Evolutionary conservation across 495 filamentous ascomycete species (phyloP), one percentile per base, ranked within the genome.

Genomic region (Immersiella caudata): DNA sequence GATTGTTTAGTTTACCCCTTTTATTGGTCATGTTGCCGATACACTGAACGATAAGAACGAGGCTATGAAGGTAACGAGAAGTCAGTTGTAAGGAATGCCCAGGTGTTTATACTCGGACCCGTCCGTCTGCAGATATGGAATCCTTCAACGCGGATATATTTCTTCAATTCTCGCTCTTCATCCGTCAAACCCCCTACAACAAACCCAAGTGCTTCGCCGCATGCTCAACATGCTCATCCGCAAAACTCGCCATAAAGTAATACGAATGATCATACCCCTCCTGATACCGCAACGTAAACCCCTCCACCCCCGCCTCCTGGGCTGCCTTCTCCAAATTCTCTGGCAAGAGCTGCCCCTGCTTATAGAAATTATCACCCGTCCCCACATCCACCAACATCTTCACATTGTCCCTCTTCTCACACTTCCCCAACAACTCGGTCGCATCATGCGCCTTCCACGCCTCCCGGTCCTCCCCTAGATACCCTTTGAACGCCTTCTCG

Each of bases 231-330:
- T 99, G 95, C 69, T 98, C 94, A 71, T 90, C 89, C 58, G 90
- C 84, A 79, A 99, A 99, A 12, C 83, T 87, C 29, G 94, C 87
- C 81, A 99, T 94, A 72, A 95, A 96, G 79, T 85, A 97, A 77
- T 99, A 99, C 62, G 92, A 96, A 78, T 98, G 95, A 78, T 99
- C 96, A 75, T 99, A 99, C 60, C 88, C 93, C 74, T 87, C 81
- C 80, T 97, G 94, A 82, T 94, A 95, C 72, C 95, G 83, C 68
- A 97, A 75, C 56, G 86, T 85, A 65, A 93, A 76, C 25, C 90
- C 85, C 57, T 81, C 77, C 52, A 91, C 83, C 0, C 91, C 93
- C 7, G 84, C 83, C 69, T 90, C 88, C 75, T 88, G 86, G 21
- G 88, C 93, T 6, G 91, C 94, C 74, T 88, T 84, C 67, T 89